Base-by-base conservation (phyloP, 148 eudicot genomes). In the Rhododendron vialii region DNA sequence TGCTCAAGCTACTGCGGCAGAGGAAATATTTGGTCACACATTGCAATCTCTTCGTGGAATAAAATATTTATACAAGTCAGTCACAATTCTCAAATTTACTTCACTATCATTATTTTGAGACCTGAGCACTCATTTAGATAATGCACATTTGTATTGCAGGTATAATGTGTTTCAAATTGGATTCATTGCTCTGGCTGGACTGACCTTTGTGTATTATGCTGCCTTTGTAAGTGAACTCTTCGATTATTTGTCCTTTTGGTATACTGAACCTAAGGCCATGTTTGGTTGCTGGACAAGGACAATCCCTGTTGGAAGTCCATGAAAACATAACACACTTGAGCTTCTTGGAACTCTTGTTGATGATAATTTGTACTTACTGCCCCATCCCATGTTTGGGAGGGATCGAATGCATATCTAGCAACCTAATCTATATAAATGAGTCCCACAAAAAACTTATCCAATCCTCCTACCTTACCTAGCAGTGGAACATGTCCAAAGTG, bases 1-100 rank as follows among this genome's bases (percentile, higher is more conserved):
- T 84, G 95, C 99, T 85, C 99, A 97, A 93, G 99, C 99, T 79
- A 97, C 99, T 86, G 98, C 99, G 14, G 99, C 98, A 59, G 95
- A 92, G 84, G 98, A 97, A 90, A 95, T 97, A 86, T 97, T 97
- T 89, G 95, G 99, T 88, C 99, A 97, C 86, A 97, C 98, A 0
- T 86, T 97, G 92, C 95, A 97, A 89, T 97, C 99, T 84, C 98
- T 97, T 67, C 95, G 99, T 36, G 98, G 99, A 86, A 95, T 97
- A 85, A 95, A 95, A 90, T 97, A 97, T 89, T 88, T 97, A 38
- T 97, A 95, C 99, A 94, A 97, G 99, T 97, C 81, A 81, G 98
- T 90, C 55, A 33, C 35, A 57, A 55, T 67, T 59, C 22, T 47
- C 22, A 48, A 41, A 4, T 45, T 30, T 48, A 14, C 45, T 35